Evolutionary conservation across 1,284 basidiomycete species (phyloP).

Genomic region (Heterobasidion irregulare): DNA sequence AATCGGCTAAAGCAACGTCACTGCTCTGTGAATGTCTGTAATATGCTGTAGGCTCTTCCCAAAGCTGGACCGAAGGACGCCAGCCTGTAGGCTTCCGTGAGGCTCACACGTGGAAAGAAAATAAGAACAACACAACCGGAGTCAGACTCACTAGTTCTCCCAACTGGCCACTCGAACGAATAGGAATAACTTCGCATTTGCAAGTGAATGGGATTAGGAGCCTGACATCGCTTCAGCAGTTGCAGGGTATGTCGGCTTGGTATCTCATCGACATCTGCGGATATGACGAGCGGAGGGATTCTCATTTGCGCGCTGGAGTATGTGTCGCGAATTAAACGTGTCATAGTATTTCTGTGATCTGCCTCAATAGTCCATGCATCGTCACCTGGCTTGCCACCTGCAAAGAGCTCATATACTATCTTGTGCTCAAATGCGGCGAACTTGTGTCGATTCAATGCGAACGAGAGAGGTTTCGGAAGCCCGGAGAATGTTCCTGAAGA

Average conservation of each 20-base stretch:
- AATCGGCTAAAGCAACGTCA: slow-evolving; percentile 42
- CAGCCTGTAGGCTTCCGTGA: not conserved
- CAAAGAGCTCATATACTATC: not conserved
- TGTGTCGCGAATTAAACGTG: not conserved
- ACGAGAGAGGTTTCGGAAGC: not conserved
- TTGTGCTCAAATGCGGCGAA: not conserved
- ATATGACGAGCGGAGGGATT: slow-evolving; percentile 42
- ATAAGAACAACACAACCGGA: too few species aligned
- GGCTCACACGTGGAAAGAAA: too few species aligned
- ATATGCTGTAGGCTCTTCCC: not conserved
- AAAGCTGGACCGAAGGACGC: not conserved
- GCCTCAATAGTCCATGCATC: not conserved
- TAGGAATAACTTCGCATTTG: not conserved
- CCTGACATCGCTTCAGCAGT: slow-evolving; percentile 52
- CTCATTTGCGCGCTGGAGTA: slow-evolving; percentile 20
- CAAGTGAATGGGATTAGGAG: slow-evolving; percentile 11
- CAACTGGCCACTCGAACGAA: not conserved
- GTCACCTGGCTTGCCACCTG: not conserved
- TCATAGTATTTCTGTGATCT: not conserved
- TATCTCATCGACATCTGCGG: slow-evolving; percentile 68
- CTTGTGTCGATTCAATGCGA: not conserved
- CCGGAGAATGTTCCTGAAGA: not conserved
- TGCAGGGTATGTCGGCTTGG: slow-evolving; percentile 46
- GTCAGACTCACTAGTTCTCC: too few species aligned
- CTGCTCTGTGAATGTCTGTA: slow-evolving; percentile 15